Evolutionary conservation across 768 basidiomycete genomes (phyloP).

Genomic region (Phlebiopsis gigantea): DNA sequence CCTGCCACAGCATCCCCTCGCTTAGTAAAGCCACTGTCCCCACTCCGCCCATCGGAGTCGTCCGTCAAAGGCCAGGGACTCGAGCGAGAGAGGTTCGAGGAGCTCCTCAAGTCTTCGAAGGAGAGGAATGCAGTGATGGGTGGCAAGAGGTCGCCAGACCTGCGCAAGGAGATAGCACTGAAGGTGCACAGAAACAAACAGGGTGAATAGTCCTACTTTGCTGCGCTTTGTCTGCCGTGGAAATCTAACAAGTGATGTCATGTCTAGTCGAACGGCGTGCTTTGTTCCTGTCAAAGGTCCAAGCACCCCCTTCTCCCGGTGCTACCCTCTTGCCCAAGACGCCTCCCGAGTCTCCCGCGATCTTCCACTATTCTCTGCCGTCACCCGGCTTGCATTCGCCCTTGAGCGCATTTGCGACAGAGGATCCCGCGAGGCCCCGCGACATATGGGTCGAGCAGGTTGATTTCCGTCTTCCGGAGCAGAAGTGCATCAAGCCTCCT

Average conservation of each 20-base stretch:
- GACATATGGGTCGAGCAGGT: conserved; percentile 64
- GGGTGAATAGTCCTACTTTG: conserved; percentile 33
- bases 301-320: conserved; percentile 59
- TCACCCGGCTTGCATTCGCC: conserved; percentile 66
- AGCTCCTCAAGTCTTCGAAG: conserved; percentile 54
- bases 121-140: conserved; percentile 45
- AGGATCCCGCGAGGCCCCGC: conserved; percentile 15
- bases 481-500: conserved; percentile 11
- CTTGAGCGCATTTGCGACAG: conserved; percentile 40
- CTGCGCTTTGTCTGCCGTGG: neutral
- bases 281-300: conserved; percentile 67
- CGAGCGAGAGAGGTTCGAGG: conserved; percentile 57
- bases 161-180: conserved; percentile 70
- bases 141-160: conserved; percentile 46
- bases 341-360: conserved; percentile 37
- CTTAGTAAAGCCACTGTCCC: conserved; percentile 39
- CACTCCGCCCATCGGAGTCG: conserved; percentile 40
- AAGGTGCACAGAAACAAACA: conserved; percentile 72
- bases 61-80: conserved; percentile 46
- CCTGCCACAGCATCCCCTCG: conserved; percentile 43
- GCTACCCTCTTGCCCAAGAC: conserved; percentile 56
- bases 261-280: conserved; percentile 67
- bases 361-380: conserved; percentile 65
- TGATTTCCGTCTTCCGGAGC: conserved; percentile 45
- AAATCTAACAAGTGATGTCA: too few species aligned